Base-by-base conservation (phyloP, 208 protist genomes). In the Wallacemonas sp. region DNA sequence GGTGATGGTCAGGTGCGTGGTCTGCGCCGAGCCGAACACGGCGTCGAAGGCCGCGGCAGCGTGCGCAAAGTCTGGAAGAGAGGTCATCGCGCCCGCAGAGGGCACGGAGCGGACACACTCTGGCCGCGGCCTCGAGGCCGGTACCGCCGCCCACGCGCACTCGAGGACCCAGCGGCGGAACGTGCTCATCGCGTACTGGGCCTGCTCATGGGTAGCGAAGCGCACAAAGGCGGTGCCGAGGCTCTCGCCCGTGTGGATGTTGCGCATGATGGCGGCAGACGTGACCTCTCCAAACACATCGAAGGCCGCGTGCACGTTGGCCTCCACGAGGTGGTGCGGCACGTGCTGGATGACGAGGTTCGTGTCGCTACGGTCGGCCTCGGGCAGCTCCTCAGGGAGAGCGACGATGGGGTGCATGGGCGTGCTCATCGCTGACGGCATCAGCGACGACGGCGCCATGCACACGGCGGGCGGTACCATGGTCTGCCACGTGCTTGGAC, bases 151-250 rank as follows among this genome's bases (percentile, higher is more conserved):
- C 10, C 48, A 33, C 10, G 18, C 32, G 31, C 52, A 25, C 14
- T 33, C 31, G 7, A 41, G 3, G n/a, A 42, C 22, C 52, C 52
- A 59, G 18, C 8, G 52, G 4, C 29, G 52, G 52, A 59, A 59
- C 29, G 52, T 25, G 29, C 29, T 0, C 23, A 82, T 28, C 1
- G 80, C 80, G 11, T 32, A 3, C 11, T 31, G 12, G 16, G 80
- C 80, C 39, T 75, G 28, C 42, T 71, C 74, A 46, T 79, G 71
- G 2, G 61, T 72, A n/a, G 79, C 67, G 45, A 76, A 95, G 22
- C 82, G 81, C 59, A 95, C 86, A 79, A 95, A 95, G 0, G 70
- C 89, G 1, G 72, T 90, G 38, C 89, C 86, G 25, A 89, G 82
- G 36, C 79, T 87, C 29, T 76, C 66, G n/a, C 83, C 86, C 0